phyloP scores from a whole-genome alignment of 1,284 basidiomycete genomes.

The Neotropicomus parvogracilis region DNA sequence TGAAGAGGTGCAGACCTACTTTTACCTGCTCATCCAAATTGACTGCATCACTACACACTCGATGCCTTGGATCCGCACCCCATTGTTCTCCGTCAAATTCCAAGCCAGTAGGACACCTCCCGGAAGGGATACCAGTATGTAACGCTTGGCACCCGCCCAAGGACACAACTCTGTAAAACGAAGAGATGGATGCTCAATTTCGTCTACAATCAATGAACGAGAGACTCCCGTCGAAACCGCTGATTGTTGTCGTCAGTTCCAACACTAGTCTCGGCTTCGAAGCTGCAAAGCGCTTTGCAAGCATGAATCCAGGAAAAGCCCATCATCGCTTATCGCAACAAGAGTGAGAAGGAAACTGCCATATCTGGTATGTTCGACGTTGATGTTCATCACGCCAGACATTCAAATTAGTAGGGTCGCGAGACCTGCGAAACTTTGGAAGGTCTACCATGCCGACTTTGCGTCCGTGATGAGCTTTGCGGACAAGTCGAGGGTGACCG shows the following conservation, averaged over 20 bases:
- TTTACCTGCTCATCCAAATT: too few species aligned
- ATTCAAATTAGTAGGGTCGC: not conserved
- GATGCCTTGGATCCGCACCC: too few species aligned
- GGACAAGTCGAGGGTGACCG: too few species aligned
- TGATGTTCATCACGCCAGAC: slow-evolving; percentile 1
- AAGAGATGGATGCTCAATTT: too few species aligned
- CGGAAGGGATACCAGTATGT: too few species aligned
- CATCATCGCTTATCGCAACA: slow-evolving; percentile 38
- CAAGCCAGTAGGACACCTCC: too few species aligned
- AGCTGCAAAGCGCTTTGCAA: slow-evolving; percentile 42
- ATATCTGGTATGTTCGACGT: slow-evolving; percentile 7
- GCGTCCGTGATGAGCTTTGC: slow-evolving; percentile 17
- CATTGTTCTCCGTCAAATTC: too few species aligned
- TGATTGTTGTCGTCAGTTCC: slow-evolving; percentile 35
- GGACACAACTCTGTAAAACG: too few species aligned
- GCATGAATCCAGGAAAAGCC: slow-evolving; percentile 40
- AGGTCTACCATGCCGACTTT: slow-evolving; percentile 20
- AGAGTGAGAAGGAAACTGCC: slow-evolving; percentile 36
- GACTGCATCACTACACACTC: too few species aligned
- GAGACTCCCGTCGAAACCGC: slow-evolving; percentile 22
- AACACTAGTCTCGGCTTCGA: slow-evolving; percentile 45
- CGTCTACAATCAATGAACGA: too few species aligned
- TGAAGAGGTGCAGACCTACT: too few species aligned
- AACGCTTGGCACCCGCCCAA: too few species aligned
- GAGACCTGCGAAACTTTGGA: slow-evolving; percentile 2